A percentile compares a stretch with the other conserved stretches of the same genome.
Evolutionary conservation across 2,329 filamentous ascomycete species (phyloP).

Genomic region (Aaosphaeria arxii): DNA sequence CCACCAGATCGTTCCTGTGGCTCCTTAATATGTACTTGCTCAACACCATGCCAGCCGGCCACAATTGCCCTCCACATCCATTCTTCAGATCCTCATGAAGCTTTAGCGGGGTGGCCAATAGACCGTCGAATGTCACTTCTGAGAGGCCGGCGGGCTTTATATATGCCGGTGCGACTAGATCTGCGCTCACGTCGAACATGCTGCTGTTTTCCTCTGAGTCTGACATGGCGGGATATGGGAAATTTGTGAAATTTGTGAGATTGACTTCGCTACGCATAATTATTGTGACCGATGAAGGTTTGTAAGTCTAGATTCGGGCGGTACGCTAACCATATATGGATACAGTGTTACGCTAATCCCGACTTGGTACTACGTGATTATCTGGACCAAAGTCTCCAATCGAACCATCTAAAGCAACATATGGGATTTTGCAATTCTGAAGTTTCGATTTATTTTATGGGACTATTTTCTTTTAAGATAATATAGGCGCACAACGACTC

Average conservation of each 20-base stretch:
- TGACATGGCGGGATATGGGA: not conserved
- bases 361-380: too few species aligned
- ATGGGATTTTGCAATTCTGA: too few species aligned
- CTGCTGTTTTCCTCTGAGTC: constrained; percentile 23
- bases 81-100: constrained; percentile 82
- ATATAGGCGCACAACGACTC: too few species aligned
- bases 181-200: constrained; percentile 48
- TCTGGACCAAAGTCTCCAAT: too few species aligned
- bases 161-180: constrained; percentile 53
- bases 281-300: not conserved
- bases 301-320: not conserved
- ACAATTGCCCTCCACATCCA: constrained; percentile 92
- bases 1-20: constrained; percentile 60
- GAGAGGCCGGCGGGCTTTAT: constrained; percentile 53
- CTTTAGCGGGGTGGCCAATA: constrained; percentile 66
- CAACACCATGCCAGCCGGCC: constrained; percentile 75
- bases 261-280: not conserved
- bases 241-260: not conserved
- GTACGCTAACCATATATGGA: too few species aligned
- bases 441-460: too few species aligned
- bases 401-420: too few species aligned
- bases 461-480: too few species aligned
- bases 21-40: constrained; percentile 80
- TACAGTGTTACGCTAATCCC: too few species aligned
- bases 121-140: constrained; percentile 65